phyloP scores from a whole-genome alignment of 176 grass and related monocot genomes.

The Metroxylon sagu region DNA sequence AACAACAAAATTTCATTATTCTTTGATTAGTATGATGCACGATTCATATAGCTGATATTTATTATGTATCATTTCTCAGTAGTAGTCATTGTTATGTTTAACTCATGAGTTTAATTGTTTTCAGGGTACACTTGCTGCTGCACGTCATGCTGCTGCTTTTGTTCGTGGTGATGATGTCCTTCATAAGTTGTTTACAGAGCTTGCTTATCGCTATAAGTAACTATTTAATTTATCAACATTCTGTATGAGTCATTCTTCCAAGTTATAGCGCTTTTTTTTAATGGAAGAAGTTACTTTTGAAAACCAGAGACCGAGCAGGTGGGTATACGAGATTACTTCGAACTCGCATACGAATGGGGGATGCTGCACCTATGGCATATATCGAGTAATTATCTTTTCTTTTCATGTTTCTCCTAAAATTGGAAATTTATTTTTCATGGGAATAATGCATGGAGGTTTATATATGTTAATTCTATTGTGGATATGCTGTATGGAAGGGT shows the following conservation, averaged over 20 bases:
- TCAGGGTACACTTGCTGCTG: constrained; percentile 63
- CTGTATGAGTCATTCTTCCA: too few relatives aligned
- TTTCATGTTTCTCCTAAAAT: constrained; percentile 6
- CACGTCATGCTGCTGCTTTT: constrained; percentile 62
- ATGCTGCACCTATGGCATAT: constrained; percentile 85
- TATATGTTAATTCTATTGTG: not conserved
- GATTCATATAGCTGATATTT: too few relatives aligned
- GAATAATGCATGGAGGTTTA: not conserved
- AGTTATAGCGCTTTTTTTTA: too few relatives aligned
- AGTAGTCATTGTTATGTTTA: too few relatives aligned
- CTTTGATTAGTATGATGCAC: too few relatives aligned
- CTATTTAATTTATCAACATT: too few relatives aligned
- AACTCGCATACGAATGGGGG: constrained; percentile 75
- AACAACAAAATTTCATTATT: too few relatives aligned
- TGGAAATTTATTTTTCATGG: too few relatives aligned
- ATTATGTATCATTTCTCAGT: too few relatives aligned
- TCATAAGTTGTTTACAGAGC: constrained; percentile 92
- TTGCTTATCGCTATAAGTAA: constrained; percentile 86
- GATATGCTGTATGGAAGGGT: too few relatives aligned
- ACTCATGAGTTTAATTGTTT: constrained; percentile 5
- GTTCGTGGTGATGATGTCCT: constrained; percentile 90
- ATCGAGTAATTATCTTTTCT: constrained; percentile 60
- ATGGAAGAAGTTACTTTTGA: not conserved
- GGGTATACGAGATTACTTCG: constrained; percentile 75
- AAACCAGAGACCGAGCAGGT: constrained; percentile 58